These are phyloP conservation scores for Nicotiana sylvestris DNA, from an alignment of 257 asterid genomes.

Conservation along the genomic window DNA sequence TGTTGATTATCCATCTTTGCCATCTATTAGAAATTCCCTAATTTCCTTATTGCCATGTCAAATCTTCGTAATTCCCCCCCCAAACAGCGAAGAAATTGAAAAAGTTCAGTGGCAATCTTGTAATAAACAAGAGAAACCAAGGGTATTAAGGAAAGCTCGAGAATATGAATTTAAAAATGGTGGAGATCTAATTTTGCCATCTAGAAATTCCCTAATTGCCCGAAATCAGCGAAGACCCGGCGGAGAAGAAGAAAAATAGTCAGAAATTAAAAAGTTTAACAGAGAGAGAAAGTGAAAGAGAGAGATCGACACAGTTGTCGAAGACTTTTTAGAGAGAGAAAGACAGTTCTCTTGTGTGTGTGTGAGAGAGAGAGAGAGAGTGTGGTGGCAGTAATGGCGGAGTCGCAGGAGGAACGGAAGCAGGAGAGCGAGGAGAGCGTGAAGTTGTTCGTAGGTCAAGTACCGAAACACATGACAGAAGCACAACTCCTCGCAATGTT, in stretches of 20 bases:
- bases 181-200: conserved; percentile 51
- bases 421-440: conserved; percentile 67
- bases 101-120: conserved; percentile 33
- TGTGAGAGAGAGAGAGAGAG: conserved; percentile 8
- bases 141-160: conserved; percentile 15
- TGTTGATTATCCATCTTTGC: conserved; percentile 14
- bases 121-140: conserved; percentile 11
- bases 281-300: conserved; percentile 13
- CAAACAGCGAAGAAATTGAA: conserved; percentile 4
- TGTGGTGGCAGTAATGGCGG: conserved; percentile 64
- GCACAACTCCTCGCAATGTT: conserved; percentile 64
- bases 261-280: conserved; percentile 12
- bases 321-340: conserved; percentile 18
- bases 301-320: conserved; percentile 34
- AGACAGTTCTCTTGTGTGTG: conserved; percentile 18
- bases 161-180: conserved; percentile 28
- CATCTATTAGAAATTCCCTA: too few relatives aligned
- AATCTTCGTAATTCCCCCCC: conserved; percentile 20
- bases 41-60: too few relatives aligned
- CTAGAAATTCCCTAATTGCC: conserved; percentile 31
- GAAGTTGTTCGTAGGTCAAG: conserved; percentile 97
- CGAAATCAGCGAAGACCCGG: conserved; percentile 24
- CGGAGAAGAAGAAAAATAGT: conserved; percentile 29
- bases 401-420: conserved; percentile 26
- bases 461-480: conserved; percentile 89